A percentile compares a stretch with the other conserved stretches of the same genome.
Conservation (phyloP, 768 basidiomycete species). For the Coprinopsis marcescibilis region DNA sequence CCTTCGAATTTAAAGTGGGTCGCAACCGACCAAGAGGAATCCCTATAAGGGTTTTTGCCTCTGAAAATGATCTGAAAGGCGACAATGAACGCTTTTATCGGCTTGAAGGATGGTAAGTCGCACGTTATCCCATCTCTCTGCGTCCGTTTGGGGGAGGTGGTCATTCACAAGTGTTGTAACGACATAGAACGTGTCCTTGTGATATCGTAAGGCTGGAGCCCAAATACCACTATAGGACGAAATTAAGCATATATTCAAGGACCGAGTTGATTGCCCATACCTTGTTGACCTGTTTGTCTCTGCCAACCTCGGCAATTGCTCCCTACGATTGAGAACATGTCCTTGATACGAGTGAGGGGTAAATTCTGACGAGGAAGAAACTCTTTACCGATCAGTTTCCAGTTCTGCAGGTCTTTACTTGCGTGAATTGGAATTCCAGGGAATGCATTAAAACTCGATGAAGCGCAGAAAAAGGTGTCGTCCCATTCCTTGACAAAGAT, state of each 20-base stretch:
- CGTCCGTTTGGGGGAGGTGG: conserved; percentile 16
- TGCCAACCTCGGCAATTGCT: conserved; percentile 14
- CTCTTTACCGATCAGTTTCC: conserved; percentile 23
- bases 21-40: conserved; percentile 25
- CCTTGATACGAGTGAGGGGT: conserved; percentile 1
- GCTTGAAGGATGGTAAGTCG: background rate
- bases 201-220: conserved; percentile 21
- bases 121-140: conserved; percentile 21
- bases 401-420: conserved; percentile 25
- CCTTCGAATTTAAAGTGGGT: conserved; percentile 27
- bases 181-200: conserved; percentile 19
- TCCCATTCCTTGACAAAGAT: conserved; percentile 22
- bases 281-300: conserved; percentile 16
- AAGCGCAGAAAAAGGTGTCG: conserved; percentile 27
- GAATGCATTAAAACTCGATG: conserved; percentile 28
- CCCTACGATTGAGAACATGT: conserved; percentile 13
- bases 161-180: conserved; percentile 23
- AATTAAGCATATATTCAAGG: background rate
- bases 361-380: background rate
- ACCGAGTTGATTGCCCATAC: background rate
- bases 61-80: conserved; percentile 17
- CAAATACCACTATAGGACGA: conserved; percentile 18
- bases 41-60: conserved; percentile 16
- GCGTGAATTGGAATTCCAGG: conserved; percentile 29
- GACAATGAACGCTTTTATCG: background rate